A percentile compares a stretch with the other conserved stretches of the same genome.
Conservation (phyloP, 2,329 filamentous ascomycete species). For the Apiospora saccharicola region DNA sequence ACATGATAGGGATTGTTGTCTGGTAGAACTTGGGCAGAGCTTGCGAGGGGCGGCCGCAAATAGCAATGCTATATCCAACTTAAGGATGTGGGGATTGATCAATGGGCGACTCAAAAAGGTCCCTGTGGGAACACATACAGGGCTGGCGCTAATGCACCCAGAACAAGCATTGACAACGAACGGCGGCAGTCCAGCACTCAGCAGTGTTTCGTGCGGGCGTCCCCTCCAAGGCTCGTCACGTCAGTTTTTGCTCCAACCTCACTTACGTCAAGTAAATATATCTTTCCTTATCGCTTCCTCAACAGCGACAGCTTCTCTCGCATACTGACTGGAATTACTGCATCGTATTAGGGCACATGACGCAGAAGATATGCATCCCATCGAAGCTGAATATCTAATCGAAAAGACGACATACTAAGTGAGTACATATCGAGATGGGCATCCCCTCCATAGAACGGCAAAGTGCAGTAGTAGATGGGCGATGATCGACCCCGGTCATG, state of each 20-base stretch:
- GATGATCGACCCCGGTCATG: background rate
- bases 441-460: background rate
- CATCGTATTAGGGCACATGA: background rate
- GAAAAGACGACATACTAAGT: background rate
- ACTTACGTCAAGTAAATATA: background rate
- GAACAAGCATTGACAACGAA: slow-evolving; percentile 11
- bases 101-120: background rate
- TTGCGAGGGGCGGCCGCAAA: background rate
- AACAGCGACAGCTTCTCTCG: background rate
- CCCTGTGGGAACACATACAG: background rate
- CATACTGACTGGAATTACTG: background rate
- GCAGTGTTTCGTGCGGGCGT: slow-evolving; percentile 16
- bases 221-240: background rate
- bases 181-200: background rate
- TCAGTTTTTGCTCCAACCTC: background rate
- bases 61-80: background rate
- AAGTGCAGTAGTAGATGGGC: background rate
- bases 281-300: background rate
- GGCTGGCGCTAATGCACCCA: slow-evolving; percentile 8
- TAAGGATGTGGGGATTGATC: background rate
- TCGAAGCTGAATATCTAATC: background rate
- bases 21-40: background rate
- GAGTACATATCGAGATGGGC: background rate
- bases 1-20: background rate
- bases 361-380: background rate